Percentiles rank a stretch among this genome's conserved stretches.
phyloP scores from a whole-genome alignment of 1,139 yeast genomes.

The Keqinozyma sinolaborantium region DNA sequence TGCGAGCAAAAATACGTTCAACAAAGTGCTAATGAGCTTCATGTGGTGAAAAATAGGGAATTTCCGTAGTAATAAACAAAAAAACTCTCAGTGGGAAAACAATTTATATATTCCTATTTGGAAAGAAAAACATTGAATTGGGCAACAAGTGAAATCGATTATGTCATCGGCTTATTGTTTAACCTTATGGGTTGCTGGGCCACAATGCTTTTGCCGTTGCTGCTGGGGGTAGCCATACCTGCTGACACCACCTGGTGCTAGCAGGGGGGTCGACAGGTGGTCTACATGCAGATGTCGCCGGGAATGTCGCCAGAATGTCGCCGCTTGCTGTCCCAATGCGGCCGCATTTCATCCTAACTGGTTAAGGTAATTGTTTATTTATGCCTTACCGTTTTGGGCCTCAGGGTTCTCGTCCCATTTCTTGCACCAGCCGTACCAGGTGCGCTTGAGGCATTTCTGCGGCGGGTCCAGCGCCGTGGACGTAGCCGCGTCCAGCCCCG shows the following conservation, averaged over 20 bases:
- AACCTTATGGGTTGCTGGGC: too few species aligned
- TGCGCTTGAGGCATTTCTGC: constrained; percentile 35
- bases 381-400: neutral
- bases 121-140: too few species aligned
- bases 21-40: constrained; percentile 31
- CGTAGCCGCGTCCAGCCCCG: constrained; percentile 4
- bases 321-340: neutral
- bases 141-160: too few species aligned
- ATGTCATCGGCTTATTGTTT: too few species aligned
- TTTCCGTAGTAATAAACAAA: neutral
- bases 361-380: neutral
- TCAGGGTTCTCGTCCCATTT: constrained; percentile 28
- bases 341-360: neutral
- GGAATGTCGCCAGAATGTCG: too few species aligned
- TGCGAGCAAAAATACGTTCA: constrained; percentile 42
- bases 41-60: constrained; percentile 11
- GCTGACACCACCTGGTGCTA: too few species aligned
- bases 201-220: too few species aligned
- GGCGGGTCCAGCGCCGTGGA: constrained; percentile 3
- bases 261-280: too few species aligned
- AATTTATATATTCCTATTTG: too few species aligned
- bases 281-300: too few species aligned
- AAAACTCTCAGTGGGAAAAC: neutral
- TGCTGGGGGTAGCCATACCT: too few species aligned
- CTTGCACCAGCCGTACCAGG: constrained; percentile 48